Conservation (phyloP, 2,329 filamentous ascomycete species). For the Penicillium sp. region DNA sequence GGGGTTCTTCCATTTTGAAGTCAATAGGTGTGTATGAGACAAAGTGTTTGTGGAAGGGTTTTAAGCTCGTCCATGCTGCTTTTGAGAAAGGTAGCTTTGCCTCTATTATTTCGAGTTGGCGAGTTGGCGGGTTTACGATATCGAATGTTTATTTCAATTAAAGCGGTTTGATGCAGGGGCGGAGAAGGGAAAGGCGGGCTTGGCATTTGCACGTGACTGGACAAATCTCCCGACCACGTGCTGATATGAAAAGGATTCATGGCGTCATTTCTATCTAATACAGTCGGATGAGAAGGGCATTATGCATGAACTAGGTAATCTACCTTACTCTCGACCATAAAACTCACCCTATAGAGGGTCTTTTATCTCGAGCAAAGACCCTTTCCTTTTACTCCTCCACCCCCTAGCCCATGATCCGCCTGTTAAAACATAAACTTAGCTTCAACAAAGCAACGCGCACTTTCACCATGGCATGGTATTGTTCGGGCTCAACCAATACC, state of each 20-base stretch:
- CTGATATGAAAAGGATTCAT: neutral
- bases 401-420: neutral
- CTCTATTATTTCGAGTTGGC: too few relatives aligned
- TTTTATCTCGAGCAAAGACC: too few relatives aligned
- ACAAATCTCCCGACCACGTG: neutral
- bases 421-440: neutral
- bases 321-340: neutral
- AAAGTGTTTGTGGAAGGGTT: neutral
- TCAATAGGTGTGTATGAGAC: neutral
- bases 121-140: neutral
- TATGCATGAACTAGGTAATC: slow-evolving; percentile 2
- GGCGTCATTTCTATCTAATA: slow-evolving; percentile 4
- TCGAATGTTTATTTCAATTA: neutral
- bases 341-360: neutral
- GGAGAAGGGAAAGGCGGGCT: too few relatives aligned
- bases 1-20: slow-evolving; percentile 3
- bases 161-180: too few relatives aligned
- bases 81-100: too few relatives aligned
- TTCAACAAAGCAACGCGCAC: slow-evolving; percentile 7
- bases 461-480: slow-evolving; percentile 78
- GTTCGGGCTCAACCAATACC: slow-evolving; percentile 69
- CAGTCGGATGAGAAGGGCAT: neutral
- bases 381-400: neutral
- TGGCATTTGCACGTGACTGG: neutral
- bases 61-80: neutral